These are phyloP conservation scores for Rosa rugosa DNA, from an alignment of 306 rosid species.

Conservation along the genomic window DNA sequence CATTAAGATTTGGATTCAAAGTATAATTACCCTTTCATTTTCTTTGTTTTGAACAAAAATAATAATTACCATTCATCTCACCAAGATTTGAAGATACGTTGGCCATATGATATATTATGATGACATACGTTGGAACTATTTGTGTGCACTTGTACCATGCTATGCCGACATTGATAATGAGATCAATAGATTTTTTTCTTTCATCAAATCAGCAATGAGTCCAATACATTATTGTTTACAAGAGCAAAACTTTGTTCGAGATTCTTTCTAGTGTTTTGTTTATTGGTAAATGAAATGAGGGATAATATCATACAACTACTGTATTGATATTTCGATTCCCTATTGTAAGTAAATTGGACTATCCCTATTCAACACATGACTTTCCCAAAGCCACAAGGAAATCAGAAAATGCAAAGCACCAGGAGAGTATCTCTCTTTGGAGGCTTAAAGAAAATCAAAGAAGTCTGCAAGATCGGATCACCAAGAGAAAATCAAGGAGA, in stretches of 20 bases:
- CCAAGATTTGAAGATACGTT: background rate
- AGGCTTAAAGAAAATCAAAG: too few relatives aligned
- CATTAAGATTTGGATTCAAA: background rate
- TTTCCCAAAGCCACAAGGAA: too few relatives aligned
- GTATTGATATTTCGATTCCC: background rate
- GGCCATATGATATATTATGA: background rate
- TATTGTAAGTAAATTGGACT: too few relatives aligned
- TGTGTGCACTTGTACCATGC: background rate
- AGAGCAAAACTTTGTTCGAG: background rate
- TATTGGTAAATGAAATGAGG: background rate
- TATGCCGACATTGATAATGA: conserved; percentile 8
- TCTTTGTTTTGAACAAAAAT: background rate
- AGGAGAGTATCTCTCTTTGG: too few relatives aligned
- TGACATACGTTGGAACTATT: background rate
- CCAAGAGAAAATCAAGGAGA: too few relatives aligned
- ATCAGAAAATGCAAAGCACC: too few relatives aligned
- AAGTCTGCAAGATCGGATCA: too few relatives aligned
- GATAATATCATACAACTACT: background rate
- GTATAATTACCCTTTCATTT: background rate
- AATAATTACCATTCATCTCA: conserved; percentile 9
- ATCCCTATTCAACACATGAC: too few relatives aligned
- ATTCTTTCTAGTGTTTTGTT: background rate
- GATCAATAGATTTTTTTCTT: background rate
- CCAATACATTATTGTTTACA: background rate
- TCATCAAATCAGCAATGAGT: background rate